Evolutionary conservation across 192 early-diverging fungal genomes (phyloP).

Genomic region (Backusella macrospora): DNA sequence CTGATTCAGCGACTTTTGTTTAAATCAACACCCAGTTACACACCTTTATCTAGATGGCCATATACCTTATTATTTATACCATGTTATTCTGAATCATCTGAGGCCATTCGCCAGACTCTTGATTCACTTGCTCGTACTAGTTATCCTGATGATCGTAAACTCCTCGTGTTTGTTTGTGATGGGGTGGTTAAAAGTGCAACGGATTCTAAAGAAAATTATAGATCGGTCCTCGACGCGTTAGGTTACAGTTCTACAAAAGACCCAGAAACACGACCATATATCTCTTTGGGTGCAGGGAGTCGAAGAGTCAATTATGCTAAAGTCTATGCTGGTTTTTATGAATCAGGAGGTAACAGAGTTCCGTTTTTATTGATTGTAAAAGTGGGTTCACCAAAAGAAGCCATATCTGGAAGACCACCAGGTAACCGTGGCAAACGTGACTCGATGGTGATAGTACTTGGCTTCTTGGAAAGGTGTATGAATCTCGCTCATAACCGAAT

Average conservation of each 20-base stretch:
- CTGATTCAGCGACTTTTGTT: constrained; percentile 25
- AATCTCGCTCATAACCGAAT: constrained; percentile 59
- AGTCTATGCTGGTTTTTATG: constrained; percentile 69
- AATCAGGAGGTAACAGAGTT: constrained; percentile 53
- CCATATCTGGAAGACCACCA: constrained; percentile 37
- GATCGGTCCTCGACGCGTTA: constrained; percentile 67
- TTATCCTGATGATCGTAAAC: constrained; percentile 70
- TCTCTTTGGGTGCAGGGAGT: constrained; percentile 46
- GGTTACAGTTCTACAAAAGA: constrained; percentile 63
- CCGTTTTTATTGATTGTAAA: constrained; percentile 69
- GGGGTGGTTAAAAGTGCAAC: constrained; percentile 63
- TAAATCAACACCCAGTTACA: constrained; percentile 1
- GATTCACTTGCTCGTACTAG: constrained; percentile 61
- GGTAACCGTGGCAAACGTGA: constrained; percentile 88
- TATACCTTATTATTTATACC: constrained; percentile 58
- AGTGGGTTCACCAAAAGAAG: constrained; percentile 57
- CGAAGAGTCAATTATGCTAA: constrained; percentile 71
- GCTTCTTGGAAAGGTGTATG: constrained; percentile 79
- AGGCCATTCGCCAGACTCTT: constrained; percentile 61
- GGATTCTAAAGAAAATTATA: constrained; percentile 60
- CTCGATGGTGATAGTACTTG: constrained; percentile 84
- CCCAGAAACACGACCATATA: constrained; percentile 57
- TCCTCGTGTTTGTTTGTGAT: constrained; percentile 70
- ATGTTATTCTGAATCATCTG: constrained; percentile 72
- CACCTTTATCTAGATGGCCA: constrained; percentile 18